Base-by-base conservation (phyloP, 495 filamentous ascomycete species). In the Cladorrhinum samala region DNA sequence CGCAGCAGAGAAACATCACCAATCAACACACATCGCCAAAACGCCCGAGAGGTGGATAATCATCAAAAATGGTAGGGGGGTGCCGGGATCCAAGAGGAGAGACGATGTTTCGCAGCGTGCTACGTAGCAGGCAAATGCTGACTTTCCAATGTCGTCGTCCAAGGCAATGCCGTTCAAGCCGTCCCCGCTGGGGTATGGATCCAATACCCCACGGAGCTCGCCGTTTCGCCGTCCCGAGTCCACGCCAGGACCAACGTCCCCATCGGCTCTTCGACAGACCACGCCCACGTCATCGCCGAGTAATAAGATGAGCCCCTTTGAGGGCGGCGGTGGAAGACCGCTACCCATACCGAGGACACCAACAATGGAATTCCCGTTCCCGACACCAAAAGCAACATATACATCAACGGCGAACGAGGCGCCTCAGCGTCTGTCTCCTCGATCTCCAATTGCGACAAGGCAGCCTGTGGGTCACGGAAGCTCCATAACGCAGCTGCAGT, bases 141-240 rank as follows among this genome's bases (percentile, higher is more conserved):
- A 16, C 1, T 2, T 23, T 9, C 9, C 2, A 20, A 2, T 37
- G 13, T 16, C 37, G 9, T 18, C 11, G 44, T 57, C 49, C 50
- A 41, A 81, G 78, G 63, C 79, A 38, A 74, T 73, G 59, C 62
- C 77, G 50, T 56, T 72, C 72, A 88, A 87, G 62, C 84, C 85
- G n/a, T 67, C 64, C 21, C 64, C 64, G 21, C 51, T 67, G 51
- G 62, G 64, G 7, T 63, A 65, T 23, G 57, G 59, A 16, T 88
- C 86, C 5, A n/a, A n/a, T n/a, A 6, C 27, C 9, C 82, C 84
- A 38, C 76, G 87, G 66, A 79, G 79, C 49, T 89, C 86, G 6
- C 87, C 87, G n/a, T 91, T 91, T 63, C 82, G 84, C 9, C 78
- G 85, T 46, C 83, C 83, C 11, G 76, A 78, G 50, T 79, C 78